Evolutionary conservation across 2,329 filamentous ascomycete species (phyloP).

Genomic region (Diaporthe destruens): DNA sequence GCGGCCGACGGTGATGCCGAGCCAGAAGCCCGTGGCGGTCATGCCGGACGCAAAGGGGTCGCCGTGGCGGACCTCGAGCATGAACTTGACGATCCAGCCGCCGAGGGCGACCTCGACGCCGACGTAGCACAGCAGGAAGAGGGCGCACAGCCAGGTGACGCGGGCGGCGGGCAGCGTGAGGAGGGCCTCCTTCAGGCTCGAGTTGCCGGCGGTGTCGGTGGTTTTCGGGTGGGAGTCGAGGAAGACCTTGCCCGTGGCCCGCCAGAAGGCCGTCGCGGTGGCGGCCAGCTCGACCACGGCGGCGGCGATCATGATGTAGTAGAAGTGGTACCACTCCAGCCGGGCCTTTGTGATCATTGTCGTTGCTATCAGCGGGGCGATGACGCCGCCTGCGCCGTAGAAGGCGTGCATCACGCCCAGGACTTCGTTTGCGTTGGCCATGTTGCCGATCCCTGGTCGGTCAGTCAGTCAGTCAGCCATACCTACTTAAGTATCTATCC

Average conservation of each 20-base stretch:
- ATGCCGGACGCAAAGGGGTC: conserved; percentile 78
- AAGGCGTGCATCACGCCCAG: conserved; percentile 76
- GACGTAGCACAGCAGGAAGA: conserved; percentile 82
- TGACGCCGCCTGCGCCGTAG: conserved; percentile 76
- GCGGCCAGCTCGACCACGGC: conserved; percentile 66
- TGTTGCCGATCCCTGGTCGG: conserved; percentile 70
- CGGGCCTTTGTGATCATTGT: conserved; percentile 73
- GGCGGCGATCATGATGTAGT: conserved; percentile 77
- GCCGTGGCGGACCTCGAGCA: conserved; percentile 80
- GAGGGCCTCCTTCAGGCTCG: conserved; percentile 55
- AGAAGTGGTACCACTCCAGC: conserved; percentile 78
- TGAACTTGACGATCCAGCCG: conserved; percentile 88
- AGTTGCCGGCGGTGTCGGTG: conserved; percentile 45
- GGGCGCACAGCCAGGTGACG: conserved; percentile 77
- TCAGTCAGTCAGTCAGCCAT: too few species aligned
- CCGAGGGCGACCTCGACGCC: conserved; percentile 81
- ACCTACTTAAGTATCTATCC: too few species aligned
- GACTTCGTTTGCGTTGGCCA: conserved; percentile 77
- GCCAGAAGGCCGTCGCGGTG: conserved; percentile 69
- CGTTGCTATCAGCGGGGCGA: conserved; percentile 79
- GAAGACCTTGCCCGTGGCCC: conserved; percentile 66
- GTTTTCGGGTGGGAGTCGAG: conserved; percentile 53
- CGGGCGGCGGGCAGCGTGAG: conserved; percentile 57
- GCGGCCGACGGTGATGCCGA: conserved; percentile 80
- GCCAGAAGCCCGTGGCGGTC: conserved; percentile 84